Evolutionary conservation across 768 basidiomycete species (phyloP).

Genomic region (Auricularia cornea): DNA sequence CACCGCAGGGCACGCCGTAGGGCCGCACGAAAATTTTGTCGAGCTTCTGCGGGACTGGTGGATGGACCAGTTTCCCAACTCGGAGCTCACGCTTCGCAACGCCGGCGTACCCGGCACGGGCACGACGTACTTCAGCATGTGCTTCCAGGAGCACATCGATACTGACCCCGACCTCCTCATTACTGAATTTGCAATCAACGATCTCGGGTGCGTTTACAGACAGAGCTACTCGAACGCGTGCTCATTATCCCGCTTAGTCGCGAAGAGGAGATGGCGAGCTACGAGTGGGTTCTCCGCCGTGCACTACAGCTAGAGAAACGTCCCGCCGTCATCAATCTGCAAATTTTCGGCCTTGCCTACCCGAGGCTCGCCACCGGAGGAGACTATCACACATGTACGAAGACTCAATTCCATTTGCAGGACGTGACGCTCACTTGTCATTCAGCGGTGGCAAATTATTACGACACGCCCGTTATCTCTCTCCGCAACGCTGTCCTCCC

Average conservation of each 20-base stretch:
- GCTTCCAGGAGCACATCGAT: constrained; percentile 8
- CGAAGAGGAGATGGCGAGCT: constrained; percentile 14
- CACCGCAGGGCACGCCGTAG: neutral
- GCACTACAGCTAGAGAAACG: constrained; percentile 18
- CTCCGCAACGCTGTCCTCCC: neutral
- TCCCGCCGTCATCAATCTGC: constrained; percentile 24
- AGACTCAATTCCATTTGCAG: neutral
- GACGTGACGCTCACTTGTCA: neutral
- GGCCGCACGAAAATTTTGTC: constrained; percentile 3
- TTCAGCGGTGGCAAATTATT: constrained; percentile 20
- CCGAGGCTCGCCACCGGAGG: neutral
- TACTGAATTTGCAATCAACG: constrained; percentile 9
- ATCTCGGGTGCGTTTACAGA: constrained; percentile 2
- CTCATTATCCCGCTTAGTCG: too few relatives aligned
- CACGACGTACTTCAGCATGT: constrained; percentile 10
- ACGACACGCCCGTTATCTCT: constrained; percentile 4
- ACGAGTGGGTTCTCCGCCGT: constrained; percentile 25
- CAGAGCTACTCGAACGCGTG: too few relatives aligned
- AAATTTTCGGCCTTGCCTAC: constrained; percentile 1
- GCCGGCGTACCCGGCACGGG: constrained; percentile 8
- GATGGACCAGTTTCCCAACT: constrained; percentile 5
- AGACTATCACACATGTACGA: neutral
- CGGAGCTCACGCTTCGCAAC: constrained; percentile 3
- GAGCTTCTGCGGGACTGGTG: neutral
- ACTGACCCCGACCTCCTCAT: constrained; percentile 9